These are phyloP conservation scores for Trichoderma guizhouense DNA, from an alignment of 2,329 filamentous ascomycete genomes.

Conservation along the genomic window DNA sequence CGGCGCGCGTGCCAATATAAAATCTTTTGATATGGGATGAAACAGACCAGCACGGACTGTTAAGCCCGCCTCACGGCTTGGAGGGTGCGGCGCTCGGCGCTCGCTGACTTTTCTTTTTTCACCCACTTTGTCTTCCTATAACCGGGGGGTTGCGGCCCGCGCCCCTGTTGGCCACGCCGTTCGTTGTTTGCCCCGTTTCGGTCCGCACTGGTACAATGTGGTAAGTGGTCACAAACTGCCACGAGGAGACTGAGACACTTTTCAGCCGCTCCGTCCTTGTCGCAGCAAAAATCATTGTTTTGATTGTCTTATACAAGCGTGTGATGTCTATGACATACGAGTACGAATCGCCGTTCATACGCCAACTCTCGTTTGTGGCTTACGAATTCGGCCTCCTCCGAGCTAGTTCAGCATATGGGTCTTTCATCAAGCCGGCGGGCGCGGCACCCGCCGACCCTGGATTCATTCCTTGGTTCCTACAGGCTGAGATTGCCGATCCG, in stretches of 20 bases:
- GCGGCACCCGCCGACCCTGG: background rate
- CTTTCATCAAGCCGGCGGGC: background rate
- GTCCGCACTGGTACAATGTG: background rate
- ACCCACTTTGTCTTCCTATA: background rate
- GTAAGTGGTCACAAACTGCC: background rate
- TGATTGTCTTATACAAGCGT: background rate
- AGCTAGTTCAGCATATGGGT: background rate
- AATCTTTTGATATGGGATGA: background rate
- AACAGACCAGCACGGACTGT: background rate
- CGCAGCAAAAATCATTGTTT: background rate
- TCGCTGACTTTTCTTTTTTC: background rate
- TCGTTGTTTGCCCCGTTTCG: background rate
- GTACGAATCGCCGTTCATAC: background rate
- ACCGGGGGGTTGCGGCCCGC: background rate
- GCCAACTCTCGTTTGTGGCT: background rate
- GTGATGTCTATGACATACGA: background rate
- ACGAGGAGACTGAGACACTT: background rate
- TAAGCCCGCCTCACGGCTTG: background rate
- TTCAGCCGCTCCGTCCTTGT: background rate
- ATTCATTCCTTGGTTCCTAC: background rate
- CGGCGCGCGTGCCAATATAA: background rate
- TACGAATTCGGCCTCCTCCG: slow-evolving; percentile 3
- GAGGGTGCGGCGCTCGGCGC: background rate
- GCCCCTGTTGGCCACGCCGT: background rate
- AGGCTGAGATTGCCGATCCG: background rate